Conservation (phyloP, 1,139 yeast genomes). For the Candida freyschussii region DNA sequence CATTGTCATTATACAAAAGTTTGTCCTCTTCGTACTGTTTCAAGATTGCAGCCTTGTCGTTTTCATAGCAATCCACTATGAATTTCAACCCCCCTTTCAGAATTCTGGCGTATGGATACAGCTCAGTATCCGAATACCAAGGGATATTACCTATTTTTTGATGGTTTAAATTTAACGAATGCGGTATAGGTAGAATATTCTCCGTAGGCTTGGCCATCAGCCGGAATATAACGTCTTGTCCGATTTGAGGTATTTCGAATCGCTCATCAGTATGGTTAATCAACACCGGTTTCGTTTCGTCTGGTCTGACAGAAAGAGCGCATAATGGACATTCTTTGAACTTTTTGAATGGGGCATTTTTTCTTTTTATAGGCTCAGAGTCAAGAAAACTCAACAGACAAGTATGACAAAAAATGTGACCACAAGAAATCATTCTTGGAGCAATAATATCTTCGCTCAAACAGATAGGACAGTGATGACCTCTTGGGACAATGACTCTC, state of each 20-base stretch:
- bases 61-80: conserved; percentile 46
- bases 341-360: conserved; percentile 36
- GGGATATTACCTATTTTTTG: conserved; percentile 37
- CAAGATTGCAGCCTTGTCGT: conserved; percentile 49
- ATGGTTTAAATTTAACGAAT: conserved; percentile 32
- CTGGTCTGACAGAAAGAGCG: conserved; percentile 54
- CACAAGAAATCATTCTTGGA: conserved; percentile 93
- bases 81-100: conserved; percentile 59
- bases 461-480: conserved; percentile 89
- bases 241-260: conserved; percentile 56
- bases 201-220: conserved; percentile 69
- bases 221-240: conserved; percentile 55
- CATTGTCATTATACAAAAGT: conserved; percentile 55
- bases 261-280: conserved; percentile 47
- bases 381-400: conserved; percentile 73
- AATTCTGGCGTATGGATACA: conserved; percentile 49
- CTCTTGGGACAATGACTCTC: conserved; percentile 68
- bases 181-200: conserved; percentile 61
- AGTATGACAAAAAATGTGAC: conserved; percentile 83
- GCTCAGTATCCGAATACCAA: conserved; percentile 33
- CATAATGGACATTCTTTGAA: conserved; percentile 86
- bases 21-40: conserved; percentile 51
- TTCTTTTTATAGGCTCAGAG: conserved; percentile 40
- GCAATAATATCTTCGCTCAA: conserved; percentile 79
- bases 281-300: conserved; percentile 66